These are phyloP conservation scores for Linnemannia schmuckeri DNA, from an alignment of 192 early-diverging fungal genomes.

Conservation along the genomic window DNA sequence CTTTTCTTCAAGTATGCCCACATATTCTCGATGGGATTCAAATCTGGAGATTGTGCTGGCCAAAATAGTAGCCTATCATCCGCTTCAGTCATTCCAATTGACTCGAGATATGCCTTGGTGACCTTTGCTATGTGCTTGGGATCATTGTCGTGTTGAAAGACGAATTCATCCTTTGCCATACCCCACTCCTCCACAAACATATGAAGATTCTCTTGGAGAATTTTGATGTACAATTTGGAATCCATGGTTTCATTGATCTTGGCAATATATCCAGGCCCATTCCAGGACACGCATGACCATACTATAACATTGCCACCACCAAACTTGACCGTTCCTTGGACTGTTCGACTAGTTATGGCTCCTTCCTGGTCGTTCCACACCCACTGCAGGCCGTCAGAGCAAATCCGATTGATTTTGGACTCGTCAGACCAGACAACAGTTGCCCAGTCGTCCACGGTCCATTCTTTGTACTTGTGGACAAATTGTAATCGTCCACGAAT, in stretches of 20 bases:
- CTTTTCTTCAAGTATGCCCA: constrained; percentile 7
- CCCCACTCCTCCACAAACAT: too few species aligned
- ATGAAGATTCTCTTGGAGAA: constrained; percentile 19
- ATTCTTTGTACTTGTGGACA: constrained; percentile 27
- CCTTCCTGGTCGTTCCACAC: constrained; percentile 22
- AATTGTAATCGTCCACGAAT: constrained; percentile 11
- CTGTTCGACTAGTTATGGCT: neutral
- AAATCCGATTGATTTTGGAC: constrained; percentile 39
- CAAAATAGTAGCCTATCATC: too few species aligned
- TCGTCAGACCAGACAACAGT: constrained; percentile 21
- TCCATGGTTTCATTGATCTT: constrained; percentile 25
- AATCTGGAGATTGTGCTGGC: too few species aligned
- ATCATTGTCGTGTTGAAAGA: too few species aligned
- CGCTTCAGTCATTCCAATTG: too few species aligned
- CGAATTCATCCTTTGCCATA: too few species aligned
- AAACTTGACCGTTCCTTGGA: constrained; percentile 40
- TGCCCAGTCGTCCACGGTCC: constrained; percentile 35
- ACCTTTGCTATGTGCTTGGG: too few species aligned
- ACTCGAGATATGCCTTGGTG: too few species aligned
- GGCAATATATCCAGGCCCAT: constrained; percentile 17
- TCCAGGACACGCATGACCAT: constrained; percentile 11
- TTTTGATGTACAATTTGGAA: constrained; percentile 20
- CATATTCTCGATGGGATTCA: too few species aligned
- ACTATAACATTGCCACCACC: constrained; percentile 6
- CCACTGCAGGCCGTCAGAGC: constrained; percentile 24